Base-by-base conservation (phyloP, 2,329 filamentous ascomycete genomes). In the Neophaeococcomyces aloes region DNA sequence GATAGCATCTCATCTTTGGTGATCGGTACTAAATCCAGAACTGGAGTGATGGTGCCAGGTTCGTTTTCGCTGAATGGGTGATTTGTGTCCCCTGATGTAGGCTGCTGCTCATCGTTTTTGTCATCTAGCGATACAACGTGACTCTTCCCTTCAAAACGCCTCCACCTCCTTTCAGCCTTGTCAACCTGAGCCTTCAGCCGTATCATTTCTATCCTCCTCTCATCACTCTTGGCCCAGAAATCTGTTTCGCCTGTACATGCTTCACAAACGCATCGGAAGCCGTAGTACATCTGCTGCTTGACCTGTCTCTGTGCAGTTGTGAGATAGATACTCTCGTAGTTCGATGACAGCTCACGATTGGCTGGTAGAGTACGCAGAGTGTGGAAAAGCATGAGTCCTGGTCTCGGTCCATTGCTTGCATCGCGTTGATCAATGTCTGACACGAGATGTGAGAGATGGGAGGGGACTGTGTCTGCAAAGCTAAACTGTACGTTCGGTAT, bases 401-500 rank as follows among this genome's bases (percentile, higher is more conserved):
- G 15, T 13, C 11, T n/a, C 29, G 23, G 3, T 15, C 18, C 17
- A 27, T 10, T 10, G 15, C 15, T n/a, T 29, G 5, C 38, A 19
- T 32, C 17, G 15, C 23, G 3, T 15, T 7, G 27, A 15, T 17
- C 21, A 11, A 7, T 3, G 17, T 21, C 19, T 3, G 8, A 11
- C 14, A 15, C 3, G 21, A 14, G 18, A 18, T 18, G 10, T 1
- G 29, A n/a, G 7, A 29, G 37, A 17, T 31, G 14, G 4, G 29
- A 15, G 13, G 39, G 39, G 21, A 7, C 5, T 47, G 13, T 13
- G 14, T 44, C 43, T n/a, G 49, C 38, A 40, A 48, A 54, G 14
- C 40, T 50, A 36, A 54, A 53, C 17, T 47, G 45, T 17, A 52
- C 43, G 35, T 54, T 54, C 7, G 52, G 50, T 2, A 53, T 36